Conservation (phyloP, 306 rosid species). For the Gastrolobium villosum region DNA sequence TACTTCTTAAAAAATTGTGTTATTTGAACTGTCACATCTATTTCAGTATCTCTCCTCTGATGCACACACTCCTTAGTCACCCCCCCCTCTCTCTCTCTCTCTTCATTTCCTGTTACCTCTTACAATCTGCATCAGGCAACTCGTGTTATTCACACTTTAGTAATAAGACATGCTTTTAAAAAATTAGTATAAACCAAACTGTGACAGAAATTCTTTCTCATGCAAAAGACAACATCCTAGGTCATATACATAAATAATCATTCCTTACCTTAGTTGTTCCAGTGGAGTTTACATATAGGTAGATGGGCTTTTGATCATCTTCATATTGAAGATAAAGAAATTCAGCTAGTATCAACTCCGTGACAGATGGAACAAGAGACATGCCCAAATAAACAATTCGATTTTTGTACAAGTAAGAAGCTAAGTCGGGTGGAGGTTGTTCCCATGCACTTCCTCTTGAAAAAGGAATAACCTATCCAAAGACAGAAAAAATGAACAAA, state of each 20-base stretch:
- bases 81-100: neutral
- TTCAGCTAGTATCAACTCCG: conserved; percentile 92
- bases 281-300: conserved; percentile 92
- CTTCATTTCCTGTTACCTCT: neutral
- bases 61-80: conserved; percentile 1
- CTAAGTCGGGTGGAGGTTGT: conserved; percentile 97
- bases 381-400: conserved; percentile 95
- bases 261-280: conserved; percentile 87
- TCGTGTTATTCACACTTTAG: conserved; percentile 9
- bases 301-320: conserved; percentile 82
- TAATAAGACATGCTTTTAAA: neutral
- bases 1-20: neutral
- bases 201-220: conserved; percentile 15
- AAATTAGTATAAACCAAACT: neutral
- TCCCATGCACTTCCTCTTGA: conserved; percentile 89
- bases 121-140: conserved; percentile 20
- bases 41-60: conserved; percentile 20
- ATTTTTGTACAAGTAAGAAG: conserved; percentile 90
- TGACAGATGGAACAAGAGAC: conserved; percentile 94
- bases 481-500: conserved; percentile 22
- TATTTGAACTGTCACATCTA: conserved; percentile 17
- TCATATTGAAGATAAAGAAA: conserved; percentile 93
- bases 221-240: conserved; percentile 18
- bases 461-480: conserved; percentile 90
- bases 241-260: conserved; percentile 30